Conservation (phyloP, 163 green algal species). For the Chloromonas sp. region DNA sequence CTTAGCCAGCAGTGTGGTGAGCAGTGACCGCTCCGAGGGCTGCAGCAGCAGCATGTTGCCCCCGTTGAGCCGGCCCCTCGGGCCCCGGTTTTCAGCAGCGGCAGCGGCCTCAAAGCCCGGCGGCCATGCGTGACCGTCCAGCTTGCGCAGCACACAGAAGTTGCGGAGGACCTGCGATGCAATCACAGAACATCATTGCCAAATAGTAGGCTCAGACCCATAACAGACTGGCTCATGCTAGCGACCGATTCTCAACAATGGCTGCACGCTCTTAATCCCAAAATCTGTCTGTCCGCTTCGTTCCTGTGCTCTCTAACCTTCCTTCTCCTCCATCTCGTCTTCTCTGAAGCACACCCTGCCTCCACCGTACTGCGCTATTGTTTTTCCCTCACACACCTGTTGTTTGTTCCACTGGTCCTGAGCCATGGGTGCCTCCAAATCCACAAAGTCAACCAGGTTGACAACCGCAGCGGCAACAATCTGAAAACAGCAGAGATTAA, state of each 20-base stretch:
- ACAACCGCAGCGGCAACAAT: conserved; percentile 47
- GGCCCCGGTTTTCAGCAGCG: conserved; percentile 57
- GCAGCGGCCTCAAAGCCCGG: conserved; percentile 72
- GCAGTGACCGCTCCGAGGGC: conserved; percentile 78
- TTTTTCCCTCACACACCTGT: not conserved
- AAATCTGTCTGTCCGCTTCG: no score
- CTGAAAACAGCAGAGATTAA: conserved; percentile 9
- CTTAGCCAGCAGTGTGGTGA: conserved; percentile 77
- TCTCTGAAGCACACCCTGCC: no score
- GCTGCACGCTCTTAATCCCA: no score
- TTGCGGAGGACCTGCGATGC: conserved; percentile 51
- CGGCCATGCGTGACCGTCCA: conserved; percentile 74
- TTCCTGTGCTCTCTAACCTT: no score
- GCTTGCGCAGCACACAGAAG: conserved; percentile 77
- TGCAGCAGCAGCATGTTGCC: conserved; percentile 58
- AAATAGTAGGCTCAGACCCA: no score
- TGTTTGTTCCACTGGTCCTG: conserved; percentile 61
- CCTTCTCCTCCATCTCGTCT: no score
- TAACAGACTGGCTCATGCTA: no score
- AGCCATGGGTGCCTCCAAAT: conserved; percentile 64
- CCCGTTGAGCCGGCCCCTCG: conserved; percentile 59
- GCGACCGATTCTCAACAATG: no score
- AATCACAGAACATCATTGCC: no score
- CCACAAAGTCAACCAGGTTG: conserved; percentile 32
- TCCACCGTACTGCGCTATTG: no score